Conservation (phyloP, 495 filamentous ascomycete species). For the Daldinia decipiens region DNA sequence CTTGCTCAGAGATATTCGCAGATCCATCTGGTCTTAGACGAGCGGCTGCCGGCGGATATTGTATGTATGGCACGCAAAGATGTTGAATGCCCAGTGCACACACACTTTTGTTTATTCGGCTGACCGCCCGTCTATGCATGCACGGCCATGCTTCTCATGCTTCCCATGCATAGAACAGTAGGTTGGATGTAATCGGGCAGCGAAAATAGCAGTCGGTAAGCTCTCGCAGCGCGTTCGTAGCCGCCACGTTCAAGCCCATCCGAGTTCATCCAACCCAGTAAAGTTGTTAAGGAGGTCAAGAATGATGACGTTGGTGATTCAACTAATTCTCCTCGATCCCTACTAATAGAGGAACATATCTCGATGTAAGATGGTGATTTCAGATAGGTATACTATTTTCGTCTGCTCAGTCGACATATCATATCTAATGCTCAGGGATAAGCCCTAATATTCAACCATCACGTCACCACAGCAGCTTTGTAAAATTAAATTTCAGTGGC, state of each 20-base stretch:
- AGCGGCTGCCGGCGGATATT: constrained; percentile 18
- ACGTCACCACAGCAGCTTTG: neutral
- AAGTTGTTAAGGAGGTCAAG: constrained; percentile 25
- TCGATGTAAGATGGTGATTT: constrained; percentile 26
- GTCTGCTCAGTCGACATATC: constrained; percentile 28
- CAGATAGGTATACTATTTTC: constrained; percentile 28
- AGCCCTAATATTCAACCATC: neutral
- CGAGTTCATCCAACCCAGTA: neutral
- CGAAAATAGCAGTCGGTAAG: constrained; percentile 38
- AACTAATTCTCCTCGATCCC: constrained; percentile 2
- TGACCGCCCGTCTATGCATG: constrained; percentile 43
- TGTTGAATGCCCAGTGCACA: constrained; percentile 10
- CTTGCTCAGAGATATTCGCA: constrained; percentile 30
- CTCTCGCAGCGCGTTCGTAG: constrained; percentile 15
- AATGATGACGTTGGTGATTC: constrained; percentile 36
- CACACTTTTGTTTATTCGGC: constrained; percentile 18
- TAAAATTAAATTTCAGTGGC: neutral
- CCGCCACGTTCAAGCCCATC: constrained; percentile 36
- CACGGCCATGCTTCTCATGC: constrained; percentile 17
- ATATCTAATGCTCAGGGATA: constrained; percentile 11
- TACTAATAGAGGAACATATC: neutral
- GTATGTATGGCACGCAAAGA: constrained; percentile 5
- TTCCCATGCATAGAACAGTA: constrained; percentile 26
- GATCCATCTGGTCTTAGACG: constrained; percentile 27
- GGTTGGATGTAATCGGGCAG: constrained; percentile 28